phyloP scores from a whole-genome alignment of 129 eudicot genomes.

The Apium graveolens region DNA sequence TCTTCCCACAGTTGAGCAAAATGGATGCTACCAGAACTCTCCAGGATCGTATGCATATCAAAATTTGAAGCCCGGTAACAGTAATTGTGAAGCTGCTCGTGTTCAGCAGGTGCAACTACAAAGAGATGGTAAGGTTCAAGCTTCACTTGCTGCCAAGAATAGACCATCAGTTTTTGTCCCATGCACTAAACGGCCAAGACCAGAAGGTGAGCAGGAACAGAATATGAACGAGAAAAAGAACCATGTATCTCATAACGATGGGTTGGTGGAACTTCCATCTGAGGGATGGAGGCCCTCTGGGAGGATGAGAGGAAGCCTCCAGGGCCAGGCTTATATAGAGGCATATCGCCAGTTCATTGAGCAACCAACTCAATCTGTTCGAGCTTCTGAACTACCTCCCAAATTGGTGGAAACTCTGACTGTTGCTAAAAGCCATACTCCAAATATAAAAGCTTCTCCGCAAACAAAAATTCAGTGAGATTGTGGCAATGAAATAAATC shows the following conservation, averaged over 20 bases:
- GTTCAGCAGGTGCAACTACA: not conserved
- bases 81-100: not conserved
- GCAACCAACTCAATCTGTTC: constrained; percentile 4
- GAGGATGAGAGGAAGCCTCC: constrained; percentile 13
- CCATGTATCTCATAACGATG: not conserved
- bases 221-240: not conserved
- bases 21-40: not conserved
- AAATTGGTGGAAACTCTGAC: not conserved
- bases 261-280: constrained; percentile 1
- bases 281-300: constrained; percentile 10
- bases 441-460: not conserved
- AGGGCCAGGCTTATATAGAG: constrained; percentile 12
- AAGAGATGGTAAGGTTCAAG: not conserved
- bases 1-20: not conserved
- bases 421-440: not conserved
- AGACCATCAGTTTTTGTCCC: not conserved
- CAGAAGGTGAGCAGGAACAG: not conserved
- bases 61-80: not conserved
- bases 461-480: not conserved
- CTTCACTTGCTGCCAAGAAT: not conserved
- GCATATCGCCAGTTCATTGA: not conserved
- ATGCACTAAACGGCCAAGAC: not conserved
- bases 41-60: not conserved
- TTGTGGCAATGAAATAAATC: not conserved
- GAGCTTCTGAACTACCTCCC: constrained; percentile 3